A percentile compares a stretch with the other conserved stretches of the same genome.
phyloP scores from a whole-genome alignment of 495 filamentous ascomycete species.

The Aspergillus asperescens region DNA sequence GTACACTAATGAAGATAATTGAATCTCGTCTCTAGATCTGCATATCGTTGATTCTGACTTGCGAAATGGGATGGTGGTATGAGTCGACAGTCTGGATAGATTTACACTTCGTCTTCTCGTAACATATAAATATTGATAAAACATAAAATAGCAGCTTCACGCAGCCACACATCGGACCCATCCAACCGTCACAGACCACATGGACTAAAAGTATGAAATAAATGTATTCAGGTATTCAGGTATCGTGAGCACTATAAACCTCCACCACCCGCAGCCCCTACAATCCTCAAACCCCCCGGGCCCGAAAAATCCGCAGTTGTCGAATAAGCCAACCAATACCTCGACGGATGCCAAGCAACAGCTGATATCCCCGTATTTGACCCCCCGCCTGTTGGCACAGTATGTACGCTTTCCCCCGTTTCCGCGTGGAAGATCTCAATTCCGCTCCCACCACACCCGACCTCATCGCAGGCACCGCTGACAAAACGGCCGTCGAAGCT shows the following conservation, averaged over 20 bases:
- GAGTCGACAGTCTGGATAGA: too few relatives aligned
- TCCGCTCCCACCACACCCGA: constrained; percentile 41
- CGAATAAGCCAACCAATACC: constrained; percentile 89
- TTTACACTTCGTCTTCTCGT: neutral
- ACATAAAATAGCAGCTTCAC: neutral
- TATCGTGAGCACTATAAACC: constrained; percentile 21
- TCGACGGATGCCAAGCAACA: constrained; percentile 84
- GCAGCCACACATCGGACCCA: neutral
- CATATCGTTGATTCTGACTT: neutral
- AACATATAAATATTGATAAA: neutral
- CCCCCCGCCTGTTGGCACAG: constrained; percentile 60
- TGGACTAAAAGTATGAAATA: neutral
- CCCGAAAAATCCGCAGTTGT: constrained; percentile 70
- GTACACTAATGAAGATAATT: neutral
- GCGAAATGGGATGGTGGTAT: too few relatives aligned
- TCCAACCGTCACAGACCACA: neutral
- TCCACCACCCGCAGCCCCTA: constrained; percentile 54
- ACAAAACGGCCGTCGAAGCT: constrained; percentile 88
- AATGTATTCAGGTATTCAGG: neutral
- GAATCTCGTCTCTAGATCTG: constrained; percentile 3
- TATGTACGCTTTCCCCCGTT: constrained; percentile 79
- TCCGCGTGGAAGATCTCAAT: constrained; percentile 78
- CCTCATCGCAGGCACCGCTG: constrained; percentile 79
- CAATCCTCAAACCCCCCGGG: constrained; percentile 74
- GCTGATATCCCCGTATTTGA: constrained; percentile 47